phyloP scores from a whole-genome alignment of 176 grass and related monocot species.

The Oryza rufipogon region DNA sequence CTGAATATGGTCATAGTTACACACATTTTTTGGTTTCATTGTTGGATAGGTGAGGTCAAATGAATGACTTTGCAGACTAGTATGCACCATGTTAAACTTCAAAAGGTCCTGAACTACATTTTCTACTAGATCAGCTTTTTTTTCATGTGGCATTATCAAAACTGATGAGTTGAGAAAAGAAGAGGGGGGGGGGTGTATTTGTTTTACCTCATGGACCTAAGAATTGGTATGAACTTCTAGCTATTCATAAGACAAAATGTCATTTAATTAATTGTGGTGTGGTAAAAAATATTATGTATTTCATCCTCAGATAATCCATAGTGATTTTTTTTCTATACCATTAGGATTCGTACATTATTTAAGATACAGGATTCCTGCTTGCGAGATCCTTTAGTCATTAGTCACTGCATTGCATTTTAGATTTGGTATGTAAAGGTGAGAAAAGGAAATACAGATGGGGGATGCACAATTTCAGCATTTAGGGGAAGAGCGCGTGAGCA shows the following conservation, averaged over 20 bases:
- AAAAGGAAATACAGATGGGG: not conserved
- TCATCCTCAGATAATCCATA: not conserved
- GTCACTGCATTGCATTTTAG: not conserved
- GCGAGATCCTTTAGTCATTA: not conserved
- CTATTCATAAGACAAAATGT: conserved; percentile 4
- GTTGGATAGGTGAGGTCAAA: not conserved
- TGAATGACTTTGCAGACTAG: not conserved
- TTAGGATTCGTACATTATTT: not conserved
- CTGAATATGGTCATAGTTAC: not conserved
- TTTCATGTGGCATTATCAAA: not conserved
- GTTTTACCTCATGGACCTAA: not conserved
- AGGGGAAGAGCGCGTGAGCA: not conserved
- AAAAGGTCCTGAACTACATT: not conserved
- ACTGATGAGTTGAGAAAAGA: not conserved
- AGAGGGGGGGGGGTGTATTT: too few relatives aligned
- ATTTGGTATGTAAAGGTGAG: not conserved
- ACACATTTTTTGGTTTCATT: not conserved
- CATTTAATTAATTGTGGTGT: not conserved
- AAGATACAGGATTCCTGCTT: not conserved
- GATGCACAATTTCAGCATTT: not conserved
- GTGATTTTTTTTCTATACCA: not conserved
- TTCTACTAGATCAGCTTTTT: not conserved
- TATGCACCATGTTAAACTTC: not conserved
- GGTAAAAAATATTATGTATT: not conserved
- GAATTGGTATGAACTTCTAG: not conserved